Conservation (phyloP, 768 basidiomycete species). For the Auricularia sp. region DNA sequence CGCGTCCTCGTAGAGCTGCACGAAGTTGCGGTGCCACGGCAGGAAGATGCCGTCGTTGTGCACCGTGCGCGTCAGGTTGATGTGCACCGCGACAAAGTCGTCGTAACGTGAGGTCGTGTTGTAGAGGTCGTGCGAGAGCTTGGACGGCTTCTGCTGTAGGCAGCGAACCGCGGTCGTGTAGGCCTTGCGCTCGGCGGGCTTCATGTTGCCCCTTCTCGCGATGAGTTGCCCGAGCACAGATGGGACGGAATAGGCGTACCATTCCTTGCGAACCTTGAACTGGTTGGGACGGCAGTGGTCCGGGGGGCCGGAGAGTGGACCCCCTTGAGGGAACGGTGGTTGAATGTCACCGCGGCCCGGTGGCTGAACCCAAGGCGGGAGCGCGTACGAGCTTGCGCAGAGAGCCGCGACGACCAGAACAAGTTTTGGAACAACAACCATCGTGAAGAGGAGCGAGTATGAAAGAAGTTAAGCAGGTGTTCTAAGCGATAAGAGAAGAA, state of each 20-base stretch:
- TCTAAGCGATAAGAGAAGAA: no score
- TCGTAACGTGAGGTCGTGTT: not conserved
- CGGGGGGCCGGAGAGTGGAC: not conserved
- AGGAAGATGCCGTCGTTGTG: slow-evolving; percentile 20
- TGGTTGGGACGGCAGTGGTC: not conserved
- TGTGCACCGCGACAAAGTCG: not conserved
- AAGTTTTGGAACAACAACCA: no score
- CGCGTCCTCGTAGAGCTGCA: slow-evolving; percentile 16
- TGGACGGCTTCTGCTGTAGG: not conserved
- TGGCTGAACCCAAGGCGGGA: not conserved
- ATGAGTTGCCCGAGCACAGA: not conserved
- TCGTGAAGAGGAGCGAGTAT: no score
- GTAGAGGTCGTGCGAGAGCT: not conserved
- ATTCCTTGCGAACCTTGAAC: not conserved
- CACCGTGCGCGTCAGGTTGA: not conserved
- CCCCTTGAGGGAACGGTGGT: not conserved
- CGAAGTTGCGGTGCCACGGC: slow-evolving; percentile 23
- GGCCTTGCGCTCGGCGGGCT: not conserved
- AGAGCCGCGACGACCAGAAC: no score
- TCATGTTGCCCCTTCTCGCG: not conserved
- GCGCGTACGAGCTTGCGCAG: no score
- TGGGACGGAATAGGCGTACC: not conserved
- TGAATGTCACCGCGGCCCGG: not conserved
- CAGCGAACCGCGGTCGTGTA: not conserved
- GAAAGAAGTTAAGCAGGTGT: no score